Percentiles rank a stretch among this genome's conserved stretches.
These are phyloP conservation scores for Ichthyophthirius multifiliis DNA, from an alignment of 169 alveolate genomes.

Conservation along the genomic window DNA sequence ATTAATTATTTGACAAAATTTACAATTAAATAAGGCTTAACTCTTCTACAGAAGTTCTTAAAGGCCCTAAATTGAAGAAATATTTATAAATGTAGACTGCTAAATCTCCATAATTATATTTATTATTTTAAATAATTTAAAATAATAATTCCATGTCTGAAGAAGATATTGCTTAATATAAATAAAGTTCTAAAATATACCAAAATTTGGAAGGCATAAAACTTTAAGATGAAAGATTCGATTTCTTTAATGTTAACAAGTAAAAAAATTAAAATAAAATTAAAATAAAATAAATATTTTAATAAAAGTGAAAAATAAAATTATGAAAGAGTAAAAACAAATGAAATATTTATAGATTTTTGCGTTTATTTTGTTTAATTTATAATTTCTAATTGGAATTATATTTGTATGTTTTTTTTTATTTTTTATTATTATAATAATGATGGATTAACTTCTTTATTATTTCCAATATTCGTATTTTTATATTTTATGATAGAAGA, in stretches of 20 bases:
- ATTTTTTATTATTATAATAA: background rate
- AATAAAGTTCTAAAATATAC: background rate
- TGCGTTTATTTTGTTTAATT: background rate
- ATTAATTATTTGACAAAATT: background rate
- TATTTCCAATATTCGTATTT: background rate
- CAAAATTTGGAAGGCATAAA: background rate
- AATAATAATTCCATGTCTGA: background rate
- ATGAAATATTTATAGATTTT: no score
- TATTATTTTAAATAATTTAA: no score
- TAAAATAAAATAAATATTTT: no score
- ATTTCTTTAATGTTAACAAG: background rate
- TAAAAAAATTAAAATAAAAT: no score
- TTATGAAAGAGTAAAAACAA: no score
- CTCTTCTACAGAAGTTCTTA: no score
- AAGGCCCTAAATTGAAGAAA: no score
- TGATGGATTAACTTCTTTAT: background rate
- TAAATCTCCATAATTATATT: no score
- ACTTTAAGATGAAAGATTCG: background rate
- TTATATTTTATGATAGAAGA: background rate
- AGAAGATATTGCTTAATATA: background rate
- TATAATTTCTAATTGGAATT: background rate
- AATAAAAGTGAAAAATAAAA: no score
- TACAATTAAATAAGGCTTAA: no score
- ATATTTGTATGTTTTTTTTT: background rate
- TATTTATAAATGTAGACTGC: no score